Conservation (phyloP, 257 asterid species). For the Cynanchum wilfordii region DNA sequence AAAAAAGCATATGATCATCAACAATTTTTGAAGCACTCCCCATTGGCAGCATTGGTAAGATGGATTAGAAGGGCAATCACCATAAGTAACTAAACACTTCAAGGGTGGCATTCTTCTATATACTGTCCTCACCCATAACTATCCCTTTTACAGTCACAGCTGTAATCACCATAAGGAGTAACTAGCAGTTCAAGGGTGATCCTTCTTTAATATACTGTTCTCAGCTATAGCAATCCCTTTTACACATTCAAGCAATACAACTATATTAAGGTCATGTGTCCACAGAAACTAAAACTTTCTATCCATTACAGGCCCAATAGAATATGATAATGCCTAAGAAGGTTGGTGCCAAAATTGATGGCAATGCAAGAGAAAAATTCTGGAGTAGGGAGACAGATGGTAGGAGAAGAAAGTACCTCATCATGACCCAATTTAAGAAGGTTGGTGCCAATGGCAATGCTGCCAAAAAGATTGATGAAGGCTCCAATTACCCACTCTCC, state of each 20-base stretch:
- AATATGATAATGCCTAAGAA: not conserved
- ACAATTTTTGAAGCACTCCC: not conserved
- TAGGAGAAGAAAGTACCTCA: conserved; percentile 43
- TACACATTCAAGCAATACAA: too few species aligned
- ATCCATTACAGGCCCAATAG: not conserved
- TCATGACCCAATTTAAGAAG: conserved; percentile 90
- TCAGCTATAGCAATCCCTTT: too few species aligned
- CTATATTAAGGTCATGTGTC: too few species aligned
- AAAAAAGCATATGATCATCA: not conserved
- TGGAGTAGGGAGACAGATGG: not conserved
- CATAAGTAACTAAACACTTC: not conserved
- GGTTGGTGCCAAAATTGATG: too few species aligned
- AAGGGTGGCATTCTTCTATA: not conserved
- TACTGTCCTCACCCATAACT: not conserved
- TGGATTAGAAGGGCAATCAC: not conserved
- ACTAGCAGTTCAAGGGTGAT: not conserved
- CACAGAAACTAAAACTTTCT: not conserved
- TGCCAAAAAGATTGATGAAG: conserved; percentile 74
- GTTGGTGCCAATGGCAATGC: conserved; percentile 94
- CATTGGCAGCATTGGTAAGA: not conserved
- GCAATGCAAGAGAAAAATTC: not conserved
- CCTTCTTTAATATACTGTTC: too few species aligned
- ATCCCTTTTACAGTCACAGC: not conserved
- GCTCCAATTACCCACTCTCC: conserved; percentile 98
- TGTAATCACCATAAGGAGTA: not conserved